A percentile compares a stretch with the other conserved stretches of the same genome.
Evolutionary conservation across 192 early-diverging fungal species (phyloP).

Genomic region (Coemansia asiatica): DNA sequence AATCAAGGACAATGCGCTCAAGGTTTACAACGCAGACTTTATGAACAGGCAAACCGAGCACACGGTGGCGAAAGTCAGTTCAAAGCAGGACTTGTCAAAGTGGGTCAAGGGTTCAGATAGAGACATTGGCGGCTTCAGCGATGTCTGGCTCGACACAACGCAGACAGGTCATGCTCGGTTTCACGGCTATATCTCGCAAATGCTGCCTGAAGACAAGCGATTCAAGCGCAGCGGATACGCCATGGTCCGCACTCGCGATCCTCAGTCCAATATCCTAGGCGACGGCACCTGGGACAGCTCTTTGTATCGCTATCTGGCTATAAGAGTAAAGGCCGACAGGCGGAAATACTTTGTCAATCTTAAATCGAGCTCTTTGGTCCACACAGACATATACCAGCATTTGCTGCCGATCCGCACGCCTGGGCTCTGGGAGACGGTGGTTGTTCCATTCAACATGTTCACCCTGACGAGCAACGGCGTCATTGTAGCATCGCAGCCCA

Average conservation of each 20-base stretch:
- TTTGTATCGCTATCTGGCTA: slow-evolving; percentile 78
- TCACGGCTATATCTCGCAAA: slow-evolving; percentile 78
- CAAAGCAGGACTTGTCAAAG: slow-evolving; percentile 62
- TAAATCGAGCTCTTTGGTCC: slow-evolving; percentile 79
- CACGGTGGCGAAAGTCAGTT: slow-evolving; percentile 66
- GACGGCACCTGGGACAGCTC: slow-evolving; percentile 81
- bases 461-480: slow-evolving; percentile 87
- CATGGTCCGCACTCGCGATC: slow-evolving; percentile 78
- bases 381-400: slow-evolving; percentile 91
- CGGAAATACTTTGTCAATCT: slow-evolving; percentile 92
- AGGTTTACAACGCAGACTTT: slow-evolving; percentile 40
- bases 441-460: slow-evolving; percentile 93
- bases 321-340: slow-evolving; percentile 78
- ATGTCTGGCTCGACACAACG: slow-evolving; percentile 75
- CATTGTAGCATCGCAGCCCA: slow-evolving; percentile 79
- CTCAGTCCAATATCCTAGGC: slow-evolving; percentile 69
- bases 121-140: slow-evolving; percentile 85
- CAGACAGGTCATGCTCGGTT: slow-evolving; percentile 65
- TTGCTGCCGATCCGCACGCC: slow-evolving; percentile 82
- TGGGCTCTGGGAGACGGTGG: slow-evolving; percentile 88
- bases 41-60: slow-evolving; percentile 70
- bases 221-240: slow-evolving; percentile 88
- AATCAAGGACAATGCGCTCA: slow-evolving; percentile 26
- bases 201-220: slow-evolving; percentile 70
- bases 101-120: slow-evolving; percentile 88